Conservation (phyloP, 2,329 filamentous ascomycete genomes). For the Diplodia seriata region DNA sequence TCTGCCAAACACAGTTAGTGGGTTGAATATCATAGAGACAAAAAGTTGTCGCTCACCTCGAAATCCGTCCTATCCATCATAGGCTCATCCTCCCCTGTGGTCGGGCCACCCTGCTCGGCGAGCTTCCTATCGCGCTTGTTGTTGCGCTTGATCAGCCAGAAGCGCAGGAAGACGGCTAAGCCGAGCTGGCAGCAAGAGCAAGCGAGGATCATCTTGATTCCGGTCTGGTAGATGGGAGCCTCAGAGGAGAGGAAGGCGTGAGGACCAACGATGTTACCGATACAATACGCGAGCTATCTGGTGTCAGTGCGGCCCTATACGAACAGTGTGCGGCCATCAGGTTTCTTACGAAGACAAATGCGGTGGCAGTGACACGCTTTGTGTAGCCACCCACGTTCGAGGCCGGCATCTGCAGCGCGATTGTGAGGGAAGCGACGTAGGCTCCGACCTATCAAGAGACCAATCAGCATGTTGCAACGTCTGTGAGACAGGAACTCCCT, state of each 20-base stretch:
- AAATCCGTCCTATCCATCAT: slow-evolving; percentile 30
- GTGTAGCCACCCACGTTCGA: slow-evolving; percentile 59
- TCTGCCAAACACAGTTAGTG: slow-evolving; percentile 6
- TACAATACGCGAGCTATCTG: slow-evolving; percentile 50
- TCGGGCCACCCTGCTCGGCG: slow-evolving; percentile 1
- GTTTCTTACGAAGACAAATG: slow-evolving; percentile 50
- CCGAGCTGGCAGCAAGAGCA: slow-evolving; percentile 55
- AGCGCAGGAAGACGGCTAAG: slow-evolving; percentile 46
- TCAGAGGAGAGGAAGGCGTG: slow-evolving; percentile 56
- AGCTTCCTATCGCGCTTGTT: slow-evolving; percentile 46
- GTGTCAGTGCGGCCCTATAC: neutral
- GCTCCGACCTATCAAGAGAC: slow-evolving; percentile 42
- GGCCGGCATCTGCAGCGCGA: slow-evolving; percentile 61
- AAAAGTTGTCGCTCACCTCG: slow-evolving; percentile 12
- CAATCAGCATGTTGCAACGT: neutral
- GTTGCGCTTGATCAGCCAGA: slow-evolving; percentile 49
- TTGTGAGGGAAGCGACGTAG: slow-evolving; percentile 60
- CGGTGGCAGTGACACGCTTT: slow-evolving; percentile 56
- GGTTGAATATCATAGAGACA: neutral
- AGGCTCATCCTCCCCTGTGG: neutral
- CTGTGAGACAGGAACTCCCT: neutral
- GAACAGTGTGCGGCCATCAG: neutral
- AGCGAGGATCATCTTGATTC: slow-evolving; percentile 59
- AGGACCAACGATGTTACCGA: slow-evolving; percentile 57
- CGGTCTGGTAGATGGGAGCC: slow-evolving; percentile 59